Percentiles rank a stretch among this genome's conserved stretches.
phyloP scores from a whole-genome alignment of 306 rosid species.

The Fagus crenata region DNA sequence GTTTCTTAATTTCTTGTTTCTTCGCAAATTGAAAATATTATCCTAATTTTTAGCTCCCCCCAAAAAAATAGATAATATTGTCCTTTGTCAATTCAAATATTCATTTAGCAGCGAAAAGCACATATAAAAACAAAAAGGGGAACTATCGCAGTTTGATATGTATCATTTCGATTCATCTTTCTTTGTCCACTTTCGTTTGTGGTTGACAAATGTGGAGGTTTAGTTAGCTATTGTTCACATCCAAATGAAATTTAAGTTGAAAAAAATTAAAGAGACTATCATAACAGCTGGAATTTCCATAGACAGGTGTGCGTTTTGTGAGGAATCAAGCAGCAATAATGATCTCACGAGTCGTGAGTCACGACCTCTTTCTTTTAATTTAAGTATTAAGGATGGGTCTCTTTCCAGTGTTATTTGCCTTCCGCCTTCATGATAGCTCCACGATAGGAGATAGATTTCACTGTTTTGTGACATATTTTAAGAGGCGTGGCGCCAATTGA shows the following conservation, averaged over 20 bases:
- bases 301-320: slow-evolving; percentile 34
- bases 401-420: slow-evolving; percentile 29
- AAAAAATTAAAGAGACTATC: slow-evolving; percentile 21
- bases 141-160: slow-evolving; percentile 22
- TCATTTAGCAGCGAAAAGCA: slow-evolving; percentile 18
- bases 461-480: slow-evolving; percentile 25
- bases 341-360: slow-evolving; percentile 11
- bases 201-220: slow-evolving; percentile 44
- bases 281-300: slow-evolving; percentile 33
- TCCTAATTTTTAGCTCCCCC: too few species aligned
- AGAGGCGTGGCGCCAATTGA: slow-evolving; percentile 39
- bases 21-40: too few species aligned
- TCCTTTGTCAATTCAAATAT: slow-evolving; percentile 3
- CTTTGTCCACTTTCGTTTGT: slow-evolving; percentile 8
- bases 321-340: slow-evolving; percentile 38
- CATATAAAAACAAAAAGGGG: slow-evolving; percentile 30
- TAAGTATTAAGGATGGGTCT: slow-evolving; percentile 29
- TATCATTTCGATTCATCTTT: slow-evolving; percentile 21
- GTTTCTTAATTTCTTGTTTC: too few species aligned
- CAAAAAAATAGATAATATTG: too few species aligned
- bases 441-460: slow-evolving; percentile 13
- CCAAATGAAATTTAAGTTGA: neutral
- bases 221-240: slow-evolving; percentile 29
- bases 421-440: slow-evolving; percentile 25
- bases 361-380: slow-evolving; percentile 39